Percentiles rank a stretch among this genome's conserved stretches.
phyloP scores from a whole-genome alignment of 2,329 filamentous ascomycete genomes.

The Colletotrichum sidae region DNA sequence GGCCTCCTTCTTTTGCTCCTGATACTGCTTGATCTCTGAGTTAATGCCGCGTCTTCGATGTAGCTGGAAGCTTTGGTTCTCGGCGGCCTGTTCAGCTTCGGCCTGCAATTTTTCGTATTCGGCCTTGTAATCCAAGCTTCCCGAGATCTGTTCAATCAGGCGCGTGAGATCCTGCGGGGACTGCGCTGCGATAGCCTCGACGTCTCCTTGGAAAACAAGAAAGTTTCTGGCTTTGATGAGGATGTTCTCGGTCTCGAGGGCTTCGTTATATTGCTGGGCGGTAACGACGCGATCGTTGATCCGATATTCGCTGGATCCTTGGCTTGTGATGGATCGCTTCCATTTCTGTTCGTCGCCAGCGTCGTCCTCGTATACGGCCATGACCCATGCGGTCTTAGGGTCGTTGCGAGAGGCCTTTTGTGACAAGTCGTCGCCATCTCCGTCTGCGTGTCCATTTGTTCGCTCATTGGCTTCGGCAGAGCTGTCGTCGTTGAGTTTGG shows the following conservation, averaged over 20 bases:
- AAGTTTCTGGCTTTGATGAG: constrained; percentile 98
- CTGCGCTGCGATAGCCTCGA: constrained; percentile 95
- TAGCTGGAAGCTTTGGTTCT: constrained; percentile 89
- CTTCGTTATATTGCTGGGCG: constrained; percentile 92
- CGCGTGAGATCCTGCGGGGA: constrained; percentile 93
- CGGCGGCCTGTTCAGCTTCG: constrained; percentile 86
- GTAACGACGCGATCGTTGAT: constrained; percentile 94
- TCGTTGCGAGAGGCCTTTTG: constrained; percentile 80
- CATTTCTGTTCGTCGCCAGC: constrained; percentile 94
- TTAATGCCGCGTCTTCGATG: constrained; percentile 94
- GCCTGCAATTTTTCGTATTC: constrained; percentile 93
- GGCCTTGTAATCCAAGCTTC: constrained; percentile 91
- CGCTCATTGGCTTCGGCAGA: constrained; percentile 75
- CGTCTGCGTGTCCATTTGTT: constrained; percentile 70
- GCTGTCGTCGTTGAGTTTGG: constrained; percentile 91
- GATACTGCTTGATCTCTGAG: constrained; percentile 96
- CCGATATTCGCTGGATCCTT: constrained; percentile 92
- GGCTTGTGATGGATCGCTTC: constrained; percentile 93
- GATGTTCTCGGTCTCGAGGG: constrained; percentile 93
- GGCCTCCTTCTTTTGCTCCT: constrained; percentile 95
- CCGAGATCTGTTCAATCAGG: constrained; percentile 96
- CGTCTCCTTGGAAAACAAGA: constrained; percentile 97
- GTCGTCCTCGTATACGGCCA: constrained; percentile 99
- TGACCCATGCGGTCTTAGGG: constrained; percentile 96
- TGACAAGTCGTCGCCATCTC: constrained; percentile 67